Evolutionary conservation across 164 flowering plant genomes (phyloP), one percentile per base, ranked within the genome.

Genomic region (Chimonanthus praecox): DNA sequence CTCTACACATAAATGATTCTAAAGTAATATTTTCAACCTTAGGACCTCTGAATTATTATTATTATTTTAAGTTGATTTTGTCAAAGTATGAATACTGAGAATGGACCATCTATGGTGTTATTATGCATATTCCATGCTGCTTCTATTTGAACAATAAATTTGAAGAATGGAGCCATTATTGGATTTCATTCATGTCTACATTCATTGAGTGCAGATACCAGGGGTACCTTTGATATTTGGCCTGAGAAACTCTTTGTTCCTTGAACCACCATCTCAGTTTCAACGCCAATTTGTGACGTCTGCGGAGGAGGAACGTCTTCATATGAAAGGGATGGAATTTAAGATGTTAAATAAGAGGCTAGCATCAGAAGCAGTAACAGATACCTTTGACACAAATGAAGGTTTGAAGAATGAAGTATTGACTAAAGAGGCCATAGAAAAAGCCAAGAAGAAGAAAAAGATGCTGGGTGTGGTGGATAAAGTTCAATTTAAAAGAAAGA

Each of bases 181-280:
- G 47, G 11, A 66, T 2, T 45, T 68, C 48, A 68, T 68, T 68
- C 20, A 43, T 4, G 15, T 18, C 49, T 64, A 4, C 45, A 2
- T 71, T 71, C 72, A 5, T 64, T 72, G 64, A n/a, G 20, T 78
- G 77, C 85, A 95, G 99, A 75, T 88, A 68, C 94, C 98, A 20
- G 92, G 92, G 78, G 97, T 92, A 6, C 99, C 99, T 69, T 68
- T 87, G 46, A 77, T 94, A 64, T 92, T 65, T 84, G 95, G 86
- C 66, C 80, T 90, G 50, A 83, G 90, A 74, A 89, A 88, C 66
- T 85, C 97, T 18, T 82, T 96, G 67, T 77, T 86, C 63, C 83
- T 96, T 69, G 97, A 92, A 73, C 85, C 81, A 67, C 95, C 92
- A 47, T 92, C 99, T 47, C 68, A 75, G 47, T 77, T 64, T 73